Evolutionary conservation across 306 rosid species (phyloP).

Genomic region (Chamaecrista fasciculata): DNA sequence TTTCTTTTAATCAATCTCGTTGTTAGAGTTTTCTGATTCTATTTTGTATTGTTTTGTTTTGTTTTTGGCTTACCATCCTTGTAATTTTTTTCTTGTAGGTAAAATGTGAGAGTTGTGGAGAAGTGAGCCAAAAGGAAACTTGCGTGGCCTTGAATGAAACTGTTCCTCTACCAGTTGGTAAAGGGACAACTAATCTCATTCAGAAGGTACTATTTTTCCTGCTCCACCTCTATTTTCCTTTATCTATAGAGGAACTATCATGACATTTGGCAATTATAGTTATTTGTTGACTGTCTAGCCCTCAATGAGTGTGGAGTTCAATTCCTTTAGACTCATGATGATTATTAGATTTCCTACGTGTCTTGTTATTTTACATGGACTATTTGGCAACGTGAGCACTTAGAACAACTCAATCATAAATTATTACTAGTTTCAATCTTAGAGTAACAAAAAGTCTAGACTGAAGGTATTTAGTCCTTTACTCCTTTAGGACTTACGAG

Average conservation of each 20-base stretch:
- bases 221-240: background rate
- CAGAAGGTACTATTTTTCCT: conserved; percentile 57
- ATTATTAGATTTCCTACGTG: background rate
- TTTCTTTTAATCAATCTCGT: background rate
- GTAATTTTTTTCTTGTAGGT: conserved; percentile 34
- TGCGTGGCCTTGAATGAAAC: conserved; percentile 64
- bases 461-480: background rate
- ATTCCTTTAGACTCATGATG: background rate
- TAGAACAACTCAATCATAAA: background rate
- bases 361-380: background rate
- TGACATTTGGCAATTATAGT: background rate
- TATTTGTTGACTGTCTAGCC: background rate
- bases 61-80: background rate
- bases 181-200: conserved; percentile 71
- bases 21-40: background rate
- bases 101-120: conserved; percentile 88
- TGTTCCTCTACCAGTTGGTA: conserved; percentile 72
- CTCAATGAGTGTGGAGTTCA: background rate
- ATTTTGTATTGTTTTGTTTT: background rate
- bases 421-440: background rate
- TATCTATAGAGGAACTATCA: background rate
- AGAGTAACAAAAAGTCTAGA: background rate
- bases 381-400: conserved; percentile 7
- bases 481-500: background rate
- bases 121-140: conserved; percentile 76